These are phyloP conservation scores for Penicillium soppii DNA, from an alignment of 495 filamentous ascomycete genomes.

Conservation along the genomic window DNA sequence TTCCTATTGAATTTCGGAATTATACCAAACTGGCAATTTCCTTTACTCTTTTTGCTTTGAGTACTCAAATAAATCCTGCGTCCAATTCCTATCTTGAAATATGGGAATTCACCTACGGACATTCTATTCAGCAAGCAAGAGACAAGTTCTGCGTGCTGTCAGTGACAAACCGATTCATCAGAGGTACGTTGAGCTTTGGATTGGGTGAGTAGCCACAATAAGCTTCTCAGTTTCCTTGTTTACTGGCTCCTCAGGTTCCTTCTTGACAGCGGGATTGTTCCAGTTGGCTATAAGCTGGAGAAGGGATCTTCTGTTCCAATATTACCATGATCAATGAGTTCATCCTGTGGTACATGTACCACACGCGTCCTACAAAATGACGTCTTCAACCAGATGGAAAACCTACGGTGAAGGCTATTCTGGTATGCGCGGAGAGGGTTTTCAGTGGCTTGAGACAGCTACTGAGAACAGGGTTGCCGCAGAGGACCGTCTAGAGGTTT, in stretches of 20 bases:
- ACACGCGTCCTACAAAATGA: too few relatives aligned
- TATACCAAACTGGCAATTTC: background rate
- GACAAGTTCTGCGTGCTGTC: background rate
- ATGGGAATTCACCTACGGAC: background rate
- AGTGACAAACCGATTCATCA: too few relatives aligned
- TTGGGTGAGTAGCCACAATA: background rate
- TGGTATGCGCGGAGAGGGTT: background rate
- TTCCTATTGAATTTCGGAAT: background rate
- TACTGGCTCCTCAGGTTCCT: background rate
- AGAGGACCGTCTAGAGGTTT: background rate
- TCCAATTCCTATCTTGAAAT: background rate
- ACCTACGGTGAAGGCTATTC: background rate
- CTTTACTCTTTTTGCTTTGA: background rate
- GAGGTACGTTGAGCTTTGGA: background rate
- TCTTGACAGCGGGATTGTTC: background rate
- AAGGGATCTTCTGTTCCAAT: background rate
- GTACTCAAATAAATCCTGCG: background rate
- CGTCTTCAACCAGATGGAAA: background rate
- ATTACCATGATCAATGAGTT: background rate
- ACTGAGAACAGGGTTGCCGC: background rate
- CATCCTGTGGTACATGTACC: background rate
- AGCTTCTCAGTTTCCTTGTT: background rate
- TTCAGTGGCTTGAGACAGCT: background rate
- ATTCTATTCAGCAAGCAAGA: background rate
- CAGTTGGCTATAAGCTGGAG: background rate